A percentile compares a stretch with the other conserved stretches of the same genome.
Evolutionary conservation across 169 alveolate species (phyloP).

Genomic region (Plasmodium berghei): DNA sequence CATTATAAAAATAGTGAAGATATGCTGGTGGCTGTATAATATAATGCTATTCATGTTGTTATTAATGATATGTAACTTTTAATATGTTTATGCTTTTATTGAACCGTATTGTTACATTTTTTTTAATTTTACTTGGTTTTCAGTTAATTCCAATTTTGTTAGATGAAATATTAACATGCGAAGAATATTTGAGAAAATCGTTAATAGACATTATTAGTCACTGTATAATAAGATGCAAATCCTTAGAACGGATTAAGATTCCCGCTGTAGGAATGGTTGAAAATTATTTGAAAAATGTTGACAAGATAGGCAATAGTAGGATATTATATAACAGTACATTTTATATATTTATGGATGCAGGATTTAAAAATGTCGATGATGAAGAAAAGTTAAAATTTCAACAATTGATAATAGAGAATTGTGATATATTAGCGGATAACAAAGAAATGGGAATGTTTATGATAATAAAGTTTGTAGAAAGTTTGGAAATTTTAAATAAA

Average conservation of each 20-base stretch:
- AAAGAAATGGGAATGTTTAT: slow-evolving; percentile 34
- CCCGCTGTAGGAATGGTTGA: slow-evolving; percentile 30
- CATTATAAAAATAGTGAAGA: too few relatives aligned
- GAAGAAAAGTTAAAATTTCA: slow-evolving; percentile 67
- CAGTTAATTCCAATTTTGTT: slow-evolving; percentile 50
- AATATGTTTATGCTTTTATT: not conserved
- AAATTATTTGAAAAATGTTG: slow-evolving; percentile 38
- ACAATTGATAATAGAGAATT: slow-evolving; percentile 34
- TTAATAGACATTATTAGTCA: slow-evolving; percentile 47
- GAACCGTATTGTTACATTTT: not conserved
- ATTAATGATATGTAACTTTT: not conserved
- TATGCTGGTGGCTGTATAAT: too few relatives aligned
- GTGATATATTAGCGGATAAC: not conserved
- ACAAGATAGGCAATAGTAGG: slow-evolving; percentile 13
- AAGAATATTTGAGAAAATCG: slow-evolving; percentile 10
- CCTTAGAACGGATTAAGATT: slow-evolving; percentile 19
- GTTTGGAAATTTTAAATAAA: slow-evolving; percentile 54
- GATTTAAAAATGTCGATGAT: slow-evolving; percentile 44
- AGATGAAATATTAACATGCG: slow-evolving; percentile 24
- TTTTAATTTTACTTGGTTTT: not conserved
- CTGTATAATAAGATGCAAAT: slow-evolving; percentile 64
- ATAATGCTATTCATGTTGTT: too few relatives aligned
- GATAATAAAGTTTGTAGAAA: slow-evolving; percentile 57
- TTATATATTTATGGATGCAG: slow-evolving; percentile 50
- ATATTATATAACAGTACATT: slow-evolving; percentile 53